Percentiles rank a stretch among this genome's conserved stretches.
Conservation (phyloP, 352 stramenopile genomes). For the Pythium dissotocum region DNA sequence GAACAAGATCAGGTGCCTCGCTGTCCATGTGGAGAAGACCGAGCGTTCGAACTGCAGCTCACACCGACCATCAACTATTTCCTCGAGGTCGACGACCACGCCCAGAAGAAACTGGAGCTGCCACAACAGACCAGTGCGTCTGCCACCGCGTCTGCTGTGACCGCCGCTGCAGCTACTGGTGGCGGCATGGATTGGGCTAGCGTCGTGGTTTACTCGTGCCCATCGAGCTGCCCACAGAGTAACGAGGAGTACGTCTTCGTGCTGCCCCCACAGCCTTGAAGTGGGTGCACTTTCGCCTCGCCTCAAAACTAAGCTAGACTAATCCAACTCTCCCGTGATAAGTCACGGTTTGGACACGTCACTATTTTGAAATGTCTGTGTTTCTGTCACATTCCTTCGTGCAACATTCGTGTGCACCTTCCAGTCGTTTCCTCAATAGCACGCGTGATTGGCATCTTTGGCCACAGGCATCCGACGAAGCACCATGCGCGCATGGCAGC, state of each 20-base stretch:
- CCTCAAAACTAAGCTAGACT: background rate
- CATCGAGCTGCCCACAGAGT: conserved; percentile 58
- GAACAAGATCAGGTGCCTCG: conserved; percentile 41
- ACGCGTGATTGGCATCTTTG: conserved; percentile 22
- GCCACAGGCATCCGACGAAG: background rate
- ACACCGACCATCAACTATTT: conserved; percentile 88
- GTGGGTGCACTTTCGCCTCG: background rate
- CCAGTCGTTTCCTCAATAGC: conserved; percentile 21
- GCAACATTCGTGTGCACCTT: conserved; percentile 13
- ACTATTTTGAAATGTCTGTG: conserved; percentile 1
- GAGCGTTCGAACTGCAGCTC: conserved; percentile 82
- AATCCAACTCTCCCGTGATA: background rate
- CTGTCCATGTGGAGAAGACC: conserved; percentile 62
- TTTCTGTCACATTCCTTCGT: conserved; percentile 13
- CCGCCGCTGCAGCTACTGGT: background rate
- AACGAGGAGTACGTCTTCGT: conserved; percentile 74
- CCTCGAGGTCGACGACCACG: conserved; percentile 76
- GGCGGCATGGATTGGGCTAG: conserved; percentile 84
- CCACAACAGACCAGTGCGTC: background rate
- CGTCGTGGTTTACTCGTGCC: conserved; percentile 76
- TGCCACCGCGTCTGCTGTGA: background rate
- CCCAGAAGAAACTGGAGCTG: conserved; percentile 23
- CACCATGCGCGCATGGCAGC: conserved; percentile 21
- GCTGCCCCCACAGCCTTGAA: conserved; percentile 33
- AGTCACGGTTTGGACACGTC: background rate